Percentiles rank a stretch among this genome's conserved stretches.
phyloP scores from a whole-genome alignment of 257 asterid genomes.

The Lantana camara region DNA sequence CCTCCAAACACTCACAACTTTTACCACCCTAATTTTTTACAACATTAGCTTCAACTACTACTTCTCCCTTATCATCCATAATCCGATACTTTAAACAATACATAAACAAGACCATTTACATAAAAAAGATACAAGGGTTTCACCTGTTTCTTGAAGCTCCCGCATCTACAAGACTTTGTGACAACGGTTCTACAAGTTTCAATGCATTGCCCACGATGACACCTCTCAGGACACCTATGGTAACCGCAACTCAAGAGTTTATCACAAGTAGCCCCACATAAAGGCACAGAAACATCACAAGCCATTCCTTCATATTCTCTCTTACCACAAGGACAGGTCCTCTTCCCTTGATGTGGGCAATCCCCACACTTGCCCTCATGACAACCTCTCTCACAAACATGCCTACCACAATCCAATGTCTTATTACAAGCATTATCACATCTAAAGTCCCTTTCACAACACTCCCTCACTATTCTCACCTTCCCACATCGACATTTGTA shows the following conservation, averaged over 20 bases:
- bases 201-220: slow-evolving; percentile 81
- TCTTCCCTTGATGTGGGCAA: slow-evolving; percentile 83
- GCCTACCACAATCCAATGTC: slow-evolving; percentile 77
- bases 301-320: slow-evolving; percentile 75
- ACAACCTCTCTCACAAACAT: slow-evolving; percentile 78
- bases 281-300: slow-evolving; percentile 69
- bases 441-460: slow-evolving; percentile 72
- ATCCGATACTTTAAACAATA: not conserved
- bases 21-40: too few species aligned
- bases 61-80: slow-evolving; percentile 2
- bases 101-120: not conserved
- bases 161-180: slow-evolving; percentile 91
- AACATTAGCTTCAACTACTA: too few species aligned
- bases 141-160: slow-evolving; percentile 92
- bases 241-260: slow-evolving; percentile 72
- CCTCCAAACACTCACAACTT: too few species aligned
- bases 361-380: slow-evolving; percentile 82
- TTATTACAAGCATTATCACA: slow-evolving; percentile 69
- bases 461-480: slow-evolving; percentile 61
- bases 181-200: slow-evolving; percentile 75
- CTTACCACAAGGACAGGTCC: slow-evolving; percentile 93
- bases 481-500: slow-evolving; percentile 79
- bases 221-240: slow-evolving; percentile 93
- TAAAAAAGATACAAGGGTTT: slow-evolving; percentile 12
- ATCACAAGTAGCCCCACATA: slow-evolving; percentile 84